phyloP scores from a whole-genome alignment of 192 early-diverging fungal genomes.

The Mortierella antarctica region DNA sequence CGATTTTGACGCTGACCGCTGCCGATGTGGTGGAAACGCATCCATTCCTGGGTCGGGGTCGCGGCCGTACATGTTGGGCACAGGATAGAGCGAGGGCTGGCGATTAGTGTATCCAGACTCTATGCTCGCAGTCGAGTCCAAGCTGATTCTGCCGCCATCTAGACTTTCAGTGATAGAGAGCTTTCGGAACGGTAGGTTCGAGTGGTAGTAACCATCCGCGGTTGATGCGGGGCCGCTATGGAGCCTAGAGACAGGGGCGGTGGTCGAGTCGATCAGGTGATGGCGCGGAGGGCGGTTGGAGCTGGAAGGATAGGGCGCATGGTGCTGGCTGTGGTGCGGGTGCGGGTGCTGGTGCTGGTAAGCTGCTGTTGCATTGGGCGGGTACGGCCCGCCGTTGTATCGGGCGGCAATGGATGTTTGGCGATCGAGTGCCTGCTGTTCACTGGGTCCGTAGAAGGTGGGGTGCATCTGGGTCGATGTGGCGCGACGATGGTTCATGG shows the following conservation, averaged over 20 bases:
- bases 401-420: conserved; percentile 28
- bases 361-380: conserved; percentile 1
- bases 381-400: conserved; percentile 29
- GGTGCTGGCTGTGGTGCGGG: conserved; percentile 22
- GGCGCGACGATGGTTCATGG: conserved; percentile 32
- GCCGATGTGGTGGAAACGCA: conserved; percentile 33
- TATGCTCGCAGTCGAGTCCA: conserved; percentile 42
- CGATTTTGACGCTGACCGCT: conserved; percentile 45
- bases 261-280: conserved; percentile 22
- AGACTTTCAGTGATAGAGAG: conserved; percentile 31
- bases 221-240: conserved; percentile 10
- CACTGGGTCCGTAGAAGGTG: conserved; percentile 26
- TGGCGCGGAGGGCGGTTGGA: conserved; percentile 38
- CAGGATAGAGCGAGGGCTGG: conserved; percentile 34
- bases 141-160: conserved; percentile 40
- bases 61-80: conserved; percentile 35
- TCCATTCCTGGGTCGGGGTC: conserved; percentile 31
- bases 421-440: conserved; percentile 27
- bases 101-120: conserved; percentile 40
- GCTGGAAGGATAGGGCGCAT: conserved; percentile 8
- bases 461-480: conserved; percentile 43
- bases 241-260: conserved; percentile 1
- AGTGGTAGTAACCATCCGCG: conserved; percentile 30
- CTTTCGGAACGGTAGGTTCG: conserved; percentile 22
- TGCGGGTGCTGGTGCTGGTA: conserved; percentile 8